Base-by-base conservation (phyloP, 805 yeast genomes). In the Wickerhamiella azyma region DNA sequence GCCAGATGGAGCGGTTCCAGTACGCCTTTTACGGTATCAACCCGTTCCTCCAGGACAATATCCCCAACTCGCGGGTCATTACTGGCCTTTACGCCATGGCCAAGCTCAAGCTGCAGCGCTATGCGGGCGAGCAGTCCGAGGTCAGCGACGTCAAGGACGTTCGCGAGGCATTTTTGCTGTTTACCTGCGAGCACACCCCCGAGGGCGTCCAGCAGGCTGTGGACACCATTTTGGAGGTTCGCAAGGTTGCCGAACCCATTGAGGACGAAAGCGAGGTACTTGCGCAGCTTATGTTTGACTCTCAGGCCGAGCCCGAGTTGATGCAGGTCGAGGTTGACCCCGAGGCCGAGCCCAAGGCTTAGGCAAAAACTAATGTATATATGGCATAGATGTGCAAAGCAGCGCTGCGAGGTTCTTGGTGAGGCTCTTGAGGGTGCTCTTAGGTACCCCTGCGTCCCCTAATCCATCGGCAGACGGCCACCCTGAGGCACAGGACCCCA, bases 11-110 rank as follows among this genome's bases (percentile, higher is more conserved):
- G 48, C 77, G 97, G 59, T 71, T 86, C 55, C 94, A 84, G 61
- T 76, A 70, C 54, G 88, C 94, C 0, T 61, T 85, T 26, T 88
- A 78, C 58, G 96, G 96, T n/a, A 81, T 86, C 47, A 76, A 77
- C 49, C 85, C 83, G 26, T 76, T 75, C 45, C 67, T 77, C 40
- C 79, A 72, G 46, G 76, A 76, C 46, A 72, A 79, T 53, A 60
- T 64, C 14, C 77, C 78, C 11, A 81, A 81, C 56, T 65, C 69
- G 42, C 67, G 70, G 48, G 81, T 81, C 43, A 66, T 77, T 24
- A 67, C 74, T 46, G 96, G 96, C 19, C 67, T 88, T 37, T 68
- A 75, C 53, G 75, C 65, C 53, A 74, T 85, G 36, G 85, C 94
- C 24, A 69, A 75, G 55, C 64, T 85, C 60, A 84, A 84, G 65